phyloP scores from a whole-genome alignment of 2,329 filamentous ascomycete genomes.

The Trichoderma simmonsii region DNA sequence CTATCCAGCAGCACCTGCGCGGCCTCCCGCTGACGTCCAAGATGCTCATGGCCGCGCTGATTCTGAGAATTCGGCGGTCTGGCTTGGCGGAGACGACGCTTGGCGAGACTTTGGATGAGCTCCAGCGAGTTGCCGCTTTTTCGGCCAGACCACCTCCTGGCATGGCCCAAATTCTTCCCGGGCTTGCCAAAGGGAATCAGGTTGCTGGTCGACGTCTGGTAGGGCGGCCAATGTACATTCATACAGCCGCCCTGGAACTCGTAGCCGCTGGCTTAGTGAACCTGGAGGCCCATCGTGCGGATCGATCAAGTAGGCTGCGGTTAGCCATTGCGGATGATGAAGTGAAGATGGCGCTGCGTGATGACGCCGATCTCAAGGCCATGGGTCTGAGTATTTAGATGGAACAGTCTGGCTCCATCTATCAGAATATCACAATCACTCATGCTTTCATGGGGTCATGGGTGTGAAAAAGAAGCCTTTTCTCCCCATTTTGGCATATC shows the following conservation, averaged over 20 bases:
- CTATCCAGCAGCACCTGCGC: slow-evolving; percentile 84
- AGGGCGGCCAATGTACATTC: slow-evolving; percentile 46
- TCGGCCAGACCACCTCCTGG: slow-evolving; percentile 36
- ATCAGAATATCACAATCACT: no score
- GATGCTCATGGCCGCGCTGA: slow-evolving; percentile 77
- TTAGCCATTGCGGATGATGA: slow-evolving; percentile 88
- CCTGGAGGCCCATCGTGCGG: slow-evolving; percentile 74
- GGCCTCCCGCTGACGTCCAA: slow-evolving; percentile 79
- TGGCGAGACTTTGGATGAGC: slow-evolving; percentile 83
- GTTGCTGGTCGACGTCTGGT: slow-evolving; percentile 29
- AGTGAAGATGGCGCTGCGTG: slow-evolving; percentile 79
- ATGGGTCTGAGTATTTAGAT: slow-evolving; percentile 48
- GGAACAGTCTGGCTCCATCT: not conserved
- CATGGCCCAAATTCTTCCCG: slow-evolving; percentile 37
- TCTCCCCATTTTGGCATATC: not conserved
- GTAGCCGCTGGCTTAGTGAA: slow-evolving; percentile 85
- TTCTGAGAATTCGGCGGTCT: slow-evolving; percentile 75
- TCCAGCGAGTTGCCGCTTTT: slow-evolving; percentile 39
- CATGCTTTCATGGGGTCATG: no score
- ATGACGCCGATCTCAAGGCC: slow-evolving; percentile 82
- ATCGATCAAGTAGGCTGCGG: slow-evolving; percentile 82
- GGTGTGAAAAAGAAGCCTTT: no score
- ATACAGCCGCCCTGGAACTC: slow-evolving; percentile 74
- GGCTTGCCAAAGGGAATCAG: slow-evolving; percentile 28
- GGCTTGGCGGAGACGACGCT: slow-evolving; percentile 85